These are phyloP conservation scores for Dorcoceras hygrometricum DNA, from an alignment of 257 asterid species.

Conservation along the genomic window DNA sequence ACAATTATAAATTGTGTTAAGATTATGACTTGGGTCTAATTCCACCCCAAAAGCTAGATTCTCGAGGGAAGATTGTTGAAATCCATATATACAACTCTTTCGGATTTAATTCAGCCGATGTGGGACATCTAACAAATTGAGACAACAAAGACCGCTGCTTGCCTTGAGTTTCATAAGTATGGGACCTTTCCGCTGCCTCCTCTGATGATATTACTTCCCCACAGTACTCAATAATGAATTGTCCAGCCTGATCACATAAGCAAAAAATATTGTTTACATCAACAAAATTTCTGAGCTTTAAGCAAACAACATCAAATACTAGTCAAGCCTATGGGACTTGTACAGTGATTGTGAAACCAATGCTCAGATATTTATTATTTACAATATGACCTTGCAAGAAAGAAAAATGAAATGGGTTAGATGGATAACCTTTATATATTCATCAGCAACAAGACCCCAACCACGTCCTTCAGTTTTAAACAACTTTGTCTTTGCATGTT, in stretches of 20 bases:
- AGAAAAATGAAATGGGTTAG: constrained; percentile 20
- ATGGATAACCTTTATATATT: constrained; percentile 59
- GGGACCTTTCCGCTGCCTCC: constrained; percentile 65
- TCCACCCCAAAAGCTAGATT: too few relatives aligned
- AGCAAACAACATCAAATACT: constrained; percentile 16
- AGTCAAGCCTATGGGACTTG: constrained; percentile 8
- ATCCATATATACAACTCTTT: too few relatives aligned
- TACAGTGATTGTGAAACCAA: constrained; percentile 15
- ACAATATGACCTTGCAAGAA: constrained; percentile 7
- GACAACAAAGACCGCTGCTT: constrained; percentile 23
- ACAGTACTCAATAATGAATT: constrained; percentile 78
- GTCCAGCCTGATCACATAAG: constrained; percentile 67
- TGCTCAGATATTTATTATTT: constrained; percentile 9
- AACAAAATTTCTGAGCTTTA: constrained; percentile 18
- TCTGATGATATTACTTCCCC: constrained; percentile 88
- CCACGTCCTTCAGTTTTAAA: constrained; percentile 89
- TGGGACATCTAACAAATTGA: too few relatives aligned
- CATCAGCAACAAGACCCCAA: constrained; percentile 88
- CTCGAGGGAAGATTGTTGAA: too few relatives aligned
- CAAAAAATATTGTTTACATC: constrained; percentile 13
- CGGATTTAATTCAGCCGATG: too few relatives aligned
- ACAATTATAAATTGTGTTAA: constrained; percentile 20
- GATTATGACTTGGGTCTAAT: too few relatives aligned
- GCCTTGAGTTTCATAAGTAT: constrained; percentile 74
- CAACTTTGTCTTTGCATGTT: constrained; percentile 69